Evolutionary conservation across 305 asterid genomes (phyloP), one percentile per base, ranked within the genome.

Genomic region (Fraxinus sp.): DNA sequence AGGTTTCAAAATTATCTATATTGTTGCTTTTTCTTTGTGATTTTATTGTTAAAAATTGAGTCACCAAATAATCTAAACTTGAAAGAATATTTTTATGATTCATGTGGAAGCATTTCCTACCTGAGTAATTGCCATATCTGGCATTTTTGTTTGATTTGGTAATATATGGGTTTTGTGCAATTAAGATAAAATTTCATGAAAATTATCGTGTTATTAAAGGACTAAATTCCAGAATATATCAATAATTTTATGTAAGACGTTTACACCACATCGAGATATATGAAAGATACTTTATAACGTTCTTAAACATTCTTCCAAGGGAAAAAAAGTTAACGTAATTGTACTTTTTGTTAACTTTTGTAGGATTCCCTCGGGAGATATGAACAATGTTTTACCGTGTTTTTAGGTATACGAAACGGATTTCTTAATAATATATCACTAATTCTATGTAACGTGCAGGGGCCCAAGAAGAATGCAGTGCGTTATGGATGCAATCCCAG

Each of bases 381-480:
- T 26, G 75, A 68, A 68, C 10, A 16, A 68, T 13, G 75, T 10
- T 68, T 66, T 64, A 64, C n/a, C n/a, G 7, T 7, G 10, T 10
- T 68, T 26, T 30, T 10, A 4, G 33, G 73, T 64, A 24, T 26
- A 20, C 33, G 9, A 68, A 68, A 68, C 35, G 7, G 75, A 68
- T 68, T 30, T 26, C 22, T 11, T 28, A 26, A 26, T 68, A 68
- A 26, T 11, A 20, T 68, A 26, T 30, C 39, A 68, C 4, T 28
- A 68, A 68, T 26, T 68, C 9, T 30, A 68, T 13, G 39, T 68
- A 4, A 49, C 39, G 66, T 64, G 85, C 89, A 95, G 99, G 90
- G 98, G 99, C 77, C 99, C 99, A 33, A 85, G 99, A 84, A 90
- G 94, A 86, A 94, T 94, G 98, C 94, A 91, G 20, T 94, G 97